Percentiles rank a stretch among this genome's conserved stretches.
phyloP scores from a whole-genome alignment of 768 basidiomycete species.

The Pleurotus citrinopileatus region DNA sequence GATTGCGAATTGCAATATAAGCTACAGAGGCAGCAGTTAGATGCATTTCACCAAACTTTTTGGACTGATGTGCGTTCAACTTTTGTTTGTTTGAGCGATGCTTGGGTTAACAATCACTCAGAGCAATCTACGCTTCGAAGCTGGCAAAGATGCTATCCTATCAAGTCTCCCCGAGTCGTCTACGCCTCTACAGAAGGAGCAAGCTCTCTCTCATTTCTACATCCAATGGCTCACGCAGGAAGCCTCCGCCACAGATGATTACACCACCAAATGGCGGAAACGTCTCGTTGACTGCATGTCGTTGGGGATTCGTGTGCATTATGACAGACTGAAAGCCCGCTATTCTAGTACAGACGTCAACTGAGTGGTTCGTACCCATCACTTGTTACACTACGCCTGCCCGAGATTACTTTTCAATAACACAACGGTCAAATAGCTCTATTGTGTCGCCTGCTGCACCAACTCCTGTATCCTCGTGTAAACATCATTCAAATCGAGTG shows the following conservation, averaged over 20 bases:
- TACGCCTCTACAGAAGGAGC: conserved; percentile 55
- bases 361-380: background rate
- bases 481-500: conserved; percentile 56
- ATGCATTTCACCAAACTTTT: conserved; percentile 73
- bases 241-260: conserved; percentile 49
- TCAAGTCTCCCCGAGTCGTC: conserved; percentile 50
- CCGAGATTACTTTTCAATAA: background rate
- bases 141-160: conserved; percentile 59
- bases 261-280: conserved; percentile 65
- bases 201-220: conserved; percentile 73
- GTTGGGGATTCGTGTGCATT: conserved; percentile 57
- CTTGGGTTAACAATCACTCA: conserved; percentile 25
- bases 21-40: conserved; percentile 67
- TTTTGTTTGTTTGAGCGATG: background rate
- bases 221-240: conserved; percentile 74
- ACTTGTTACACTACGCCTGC: background rate
- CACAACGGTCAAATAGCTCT: conserved; percentile 14
- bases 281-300: conserved; percentile 55
- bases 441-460: conserved; percentile 44
- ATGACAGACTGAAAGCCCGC: conserved; percentile 37
- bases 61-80: conserved; percentile 71
- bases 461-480: conserved; percentile 64
- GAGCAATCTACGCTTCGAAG: conserved; percentile 82
- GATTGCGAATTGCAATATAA: conserved; percentile 67
- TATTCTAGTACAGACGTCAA: conserved; percentile 17